Evolutionary conservation across 1,139 yeast genomes (phyloP).

Genomic region (Kurtzmaniella quercitrusa): DNA sequence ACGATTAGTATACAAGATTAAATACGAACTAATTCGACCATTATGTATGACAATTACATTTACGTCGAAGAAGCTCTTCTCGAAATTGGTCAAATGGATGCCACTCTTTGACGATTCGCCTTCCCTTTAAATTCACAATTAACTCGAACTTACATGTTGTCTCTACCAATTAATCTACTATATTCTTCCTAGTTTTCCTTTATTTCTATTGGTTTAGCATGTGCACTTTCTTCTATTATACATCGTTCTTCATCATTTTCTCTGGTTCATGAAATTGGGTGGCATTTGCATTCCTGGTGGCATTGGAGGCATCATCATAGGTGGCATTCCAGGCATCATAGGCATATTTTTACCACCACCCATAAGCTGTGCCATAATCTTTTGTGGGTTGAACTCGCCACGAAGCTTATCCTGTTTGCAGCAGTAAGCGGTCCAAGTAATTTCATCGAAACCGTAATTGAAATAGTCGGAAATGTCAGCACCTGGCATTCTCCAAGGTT

Average conservation of each 20-base stretch:
- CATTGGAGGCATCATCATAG: slow-evolving; percentile 16
- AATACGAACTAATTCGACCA: no score
- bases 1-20: no score
- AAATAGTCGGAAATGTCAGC: slow-evolving; percentile 93
- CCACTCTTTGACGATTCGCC: no score
- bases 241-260: background rate
- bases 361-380: slow-evolving; percentile 43
- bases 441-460: slow-evolving; percentile 94
- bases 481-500: slow-evolving; percentile 98
- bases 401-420: slow-evolving; percentile 80
- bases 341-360: slow-evolving; percentile 14
- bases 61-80: no score
- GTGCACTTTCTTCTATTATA: background rate
- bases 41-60: no score
- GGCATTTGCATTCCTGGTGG: slow-evolving; percentile 18
- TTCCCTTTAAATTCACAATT: no score
- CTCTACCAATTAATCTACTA: background rate
- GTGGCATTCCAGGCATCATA: slow-evolving; percentile 9
- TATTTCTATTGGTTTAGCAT: background rate
- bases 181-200: background rate
- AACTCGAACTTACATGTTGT: no score
- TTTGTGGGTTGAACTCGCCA: slow-evolving; percentile 70
- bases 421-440: slow-evolving; percentile 93
- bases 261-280: slow-evolving; percentile 4
- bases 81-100: no score